Evolutionary conservation across 345 rosid species (phyloP).

Genomic region (Kernera saxatilis): DNA sequence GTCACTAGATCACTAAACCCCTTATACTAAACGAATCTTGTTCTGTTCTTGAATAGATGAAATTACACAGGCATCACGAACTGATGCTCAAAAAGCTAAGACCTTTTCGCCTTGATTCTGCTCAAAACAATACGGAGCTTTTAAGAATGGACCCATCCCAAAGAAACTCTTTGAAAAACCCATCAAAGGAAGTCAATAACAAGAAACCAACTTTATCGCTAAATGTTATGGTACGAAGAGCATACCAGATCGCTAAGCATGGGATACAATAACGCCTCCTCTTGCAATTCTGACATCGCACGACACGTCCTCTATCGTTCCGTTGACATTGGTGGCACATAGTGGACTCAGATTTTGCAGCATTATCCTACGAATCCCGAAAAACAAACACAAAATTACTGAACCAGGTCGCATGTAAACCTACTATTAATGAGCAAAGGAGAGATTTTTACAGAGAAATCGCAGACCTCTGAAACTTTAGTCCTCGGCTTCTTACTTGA

Average conservation of each 20-base stretch:
- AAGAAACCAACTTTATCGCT: slow-evolving; percentile 20
- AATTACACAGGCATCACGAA: not conserved
- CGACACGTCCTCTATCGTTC: slow-evolving; percentile 44
- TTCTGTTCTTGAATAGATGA: not conserved
- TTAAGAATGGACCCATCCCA: slow-evolving; percentile 12
- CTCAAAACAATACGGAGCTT: not conserved
- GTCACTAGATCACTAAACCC: not conserved
- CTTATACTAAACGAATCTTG: not conserved
- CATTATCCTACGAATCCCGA: not conserved
- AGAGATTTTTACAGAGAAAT: not conserved
- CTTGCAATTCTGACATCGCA: slow-evolving; percentile 35
- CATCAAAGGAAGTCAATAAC: not conserved
- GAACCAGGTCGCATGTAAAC: not conserved
- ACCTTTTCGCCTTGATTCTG: not conserved
- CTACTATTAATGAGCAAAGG: not conserved
- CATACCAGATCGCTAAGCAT: slow-evolving; percentile 38
- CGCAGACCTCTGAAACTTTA: no score
- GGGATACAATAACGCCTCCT: slow-evolving; percentile 39
- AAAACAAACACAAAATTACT: not conserved
- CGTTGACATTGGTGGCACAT: slow-evolving; percentile 57
- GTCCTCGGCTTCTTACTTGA: no score
- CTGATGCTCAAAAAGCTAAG: slow-evolving; percentile 37
- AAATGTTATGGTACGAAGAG: slow-evolving; percentile 2
- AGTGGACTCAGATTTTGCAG: not conserved
- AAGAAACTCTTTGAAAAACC: slow-evolving; percentile 24